phyloP scores from a whole-genome alignment of 2,329 filamentous ascomycete genomes.

The Myriosclerotinia duriaeana region DNA sequence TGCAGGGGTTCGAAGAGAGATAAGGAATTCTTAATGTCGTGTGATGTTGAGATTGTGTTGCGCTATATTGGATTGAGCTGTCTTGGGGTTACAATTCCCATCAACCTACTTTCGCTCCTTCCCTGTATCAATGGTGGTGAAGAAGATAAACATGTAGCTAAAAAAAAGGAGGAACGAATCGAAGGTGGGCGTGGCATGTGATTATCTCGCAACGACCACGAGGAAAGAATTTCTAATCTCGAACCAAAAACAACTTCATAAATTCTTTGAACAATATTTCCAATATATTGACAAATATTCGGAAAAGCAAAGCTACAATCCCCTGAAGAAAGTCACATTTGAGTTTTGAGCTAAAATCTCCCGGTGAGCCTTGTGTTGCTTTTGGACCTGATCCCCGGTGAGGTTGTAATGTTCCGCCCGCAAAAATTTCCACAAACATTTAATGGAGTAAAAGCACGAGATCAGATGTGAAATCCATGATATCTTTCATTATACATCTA shows the following conservation, averaged over 20 bases:
- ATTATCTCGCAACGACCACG: not conserved
- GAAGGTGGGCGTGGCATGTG: conserved; percentile 12
- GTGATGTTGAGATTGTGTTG: not conserved
- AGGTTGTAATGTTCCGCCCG: not conserved
- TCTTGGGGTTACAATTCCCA: not conserved
- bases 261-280: not conserved
- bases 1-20: not conserved
- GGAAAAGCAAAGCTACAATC: not conserved
- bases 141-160: not conserved
- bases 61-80: not conserved
- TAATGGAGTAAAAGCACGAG: not conserved
- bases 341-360: not conserved
- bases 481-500: conserved; percentile 6
- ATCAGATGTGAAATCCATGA: not conserved
- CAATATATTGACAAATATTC: not conserved
- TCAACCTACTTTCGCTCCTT: not conserved
- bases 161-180: not conserved
- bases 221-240: not conserved
- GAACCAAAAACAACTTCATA: not conserved
- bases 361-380: not conserved
- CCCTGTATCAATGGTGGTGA: not conserved
- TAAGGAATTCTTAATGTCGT: conserved; percentile 4
- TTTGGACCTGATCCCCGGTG: not conserved
- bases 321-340: not conserved
- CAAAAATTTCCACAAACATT: not conserved